These are phyloP conservation scores for Candida endomychidarum DNA, from an alignment of 805 yeast genomes.

Conservation along the genomic window DNA sequence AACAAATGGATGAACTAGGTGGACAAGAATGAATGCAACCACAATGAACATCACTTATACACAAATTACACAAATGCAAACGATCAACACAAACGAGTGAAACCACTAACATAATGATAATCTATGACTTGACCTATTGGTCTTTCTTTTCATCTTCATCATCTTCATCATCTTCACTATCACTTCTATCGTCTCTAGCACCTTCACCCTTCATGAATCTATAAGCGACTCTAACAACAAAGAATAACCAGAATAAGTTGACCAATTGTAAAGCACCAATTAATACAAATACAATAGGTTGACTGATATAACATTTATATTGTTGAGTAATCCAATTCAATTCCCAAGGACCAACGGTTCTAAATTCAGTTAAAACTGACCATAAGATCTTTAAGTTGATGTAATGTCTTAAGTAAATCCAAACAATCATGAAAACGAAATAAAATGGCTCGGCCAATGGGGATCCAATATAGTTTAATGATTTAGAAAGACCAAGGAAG, in stretches of 20 bases:
- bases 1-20: too few species aligned
- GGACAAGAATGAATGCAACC: too few species aligned
- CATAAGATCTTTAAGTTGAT: slow-evolving; percentile 77
- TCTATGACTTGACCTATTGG: slow-evolving; percentile 12
- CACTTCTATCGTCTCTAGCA: slow-evolving; percentile 82
- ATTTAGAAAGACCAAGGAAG: slow-evolving; percentile 79
- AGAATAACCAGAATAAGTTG: slow-evolving; percentile 82
- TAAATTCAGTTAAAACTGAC: slow-evolving; percentile 84
- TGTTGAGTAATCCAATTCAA: slow-evolving; percentile 88
- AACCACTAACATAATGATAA: too few species aligned
- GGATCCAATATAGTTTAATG: slow-evolving; percentile 82
- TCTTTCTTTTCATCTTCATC: slow-evolving; percentile 16
- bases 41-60: too few species aligned
- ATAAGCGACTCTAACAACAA: slow-evolving; percentile 74
- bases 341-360: slow-evolving; percentile 76
- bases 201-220: slow-evolving; percentile 58
- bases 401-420: slow-evolving; percentile 91
- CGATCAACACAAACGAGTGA: too few species aligned
- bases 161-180: slow-evolving; percentile 64
- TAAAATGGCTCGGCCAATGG: slow-evolving; percentile 63
- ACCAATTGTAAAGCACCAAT: slow-evolving; percentile 81
- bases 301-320: slow-evolving; percentile 95
- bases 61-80: too few species aligned
- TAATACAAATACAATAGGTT: slow-evolving; percentile 79
- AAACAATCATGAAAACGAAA: slow-evolving; percentile 60